Conservation (phyloP, 306 rosid species). For the Vigna radiata region DNA sequence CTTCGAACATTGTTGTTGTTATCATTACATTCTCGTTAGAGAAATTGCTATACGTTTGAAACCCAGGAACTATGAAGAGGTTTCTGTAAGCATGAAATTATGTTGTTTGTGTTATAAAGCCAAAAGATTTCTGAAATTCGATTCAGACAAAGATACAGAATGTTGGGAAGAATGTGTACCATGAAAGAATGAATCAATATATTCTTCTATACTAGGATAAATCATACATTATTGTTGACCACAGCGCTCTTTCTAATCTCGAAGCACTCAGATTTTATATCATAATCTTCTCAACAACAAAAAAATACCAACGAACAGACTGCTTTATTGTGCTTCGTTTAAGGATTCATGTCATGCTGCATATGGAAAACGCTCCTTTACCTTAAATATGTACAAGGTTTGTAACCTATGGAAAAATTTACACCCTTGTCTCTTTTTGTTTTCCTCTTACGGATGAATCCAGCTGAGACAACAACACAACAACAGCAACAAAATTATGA, state of each 20-base stretch:
- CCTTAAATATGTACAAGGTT: conserved; percentile 55
- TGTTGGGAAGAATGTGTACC: conserved; percentile 1
- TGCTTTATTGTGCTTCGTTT: conserved; percentile 24
- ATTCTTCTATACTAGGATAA: conserved; percentile 3
- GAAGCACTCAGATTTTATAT: conserved; percentile 36
- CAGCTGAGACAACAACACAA: background rate
- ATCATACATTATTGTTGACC: background rate
- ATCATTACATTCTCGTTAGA: background rate
- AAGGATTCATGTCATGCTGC: conserved; percentile 41
- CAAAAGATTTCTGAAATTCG: background rate
- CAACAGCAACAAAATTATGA: conserved; percentile 3
- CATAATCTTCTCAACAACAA: conserved; percentile 40
- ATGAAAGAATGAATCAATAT: conserved; percentile 20
- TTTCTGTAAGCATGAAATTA: background rate
- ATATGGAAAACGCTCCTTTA: conserved; percentile 39
- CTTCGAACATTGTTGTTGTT: background rate
- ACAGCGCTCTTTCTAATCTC: conserved; percentile 24
- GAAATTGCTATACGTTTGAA: background rate
- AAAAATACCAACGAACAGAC: conserved; percentile 34
- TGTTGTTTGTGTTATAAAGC: background rate
- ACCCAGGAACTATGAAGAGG: background rate
- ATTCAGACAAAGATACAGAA: background rate
- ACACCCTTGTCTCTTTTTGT: conserved; percentile 32
- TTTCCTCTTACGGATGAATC: conserved; percentile 11
- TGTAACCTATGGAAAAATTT: conserved; percentile 46